Percentiles rank a stretch among this genome's conserved stretches.
These are phyloP conservation scores for Coemansia sp. DNA, from an alignment of 192 early-diverging fungal genomes.

Conservation along the genomic window DNA sequence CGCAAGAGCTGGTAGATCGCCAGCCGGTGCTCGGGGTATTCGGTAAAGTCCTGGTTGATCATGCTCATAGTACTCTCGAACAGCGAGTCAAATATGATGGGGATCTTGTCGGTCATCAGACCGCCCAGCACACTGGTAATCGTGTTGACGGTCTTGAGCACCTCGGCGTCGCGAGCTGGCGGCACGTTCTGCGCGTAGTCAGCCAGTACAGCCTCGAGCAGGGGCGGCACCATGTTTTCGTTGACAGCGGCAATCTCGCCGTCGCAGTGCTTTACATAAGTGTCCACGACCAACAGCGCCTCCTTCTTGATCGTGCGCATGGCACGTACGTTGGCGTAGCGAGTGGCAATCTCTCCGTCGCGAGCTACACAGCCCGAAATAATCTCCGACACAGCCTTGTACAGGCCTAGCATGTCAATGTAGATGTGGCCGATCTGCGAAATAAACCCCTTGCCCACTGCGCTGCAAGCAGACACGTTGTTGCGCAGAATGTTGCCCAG, in stretches of 20 bases:
- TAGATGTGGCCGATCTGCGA: constrained; percentile 88
- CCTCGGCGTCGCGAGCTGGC: constrained; percentile 91
- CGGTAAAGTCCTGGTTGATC: constrained; percentile 99
- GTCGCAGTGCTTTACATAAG: constrained; percentile 78
- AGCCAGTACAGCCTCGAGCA: constrained; percentile 83
- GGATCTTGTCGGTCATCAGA: constrained; percentile 80
- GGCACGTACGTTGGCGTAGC: constrained; percentile 84
- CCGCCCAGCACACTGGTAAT: constrained; percentile 76
- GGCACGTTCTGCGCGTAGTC: constrained; percentile 89
- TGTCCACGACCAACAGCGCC: constrained; percentile 87
- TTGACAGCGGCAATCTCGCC: constrained; percentile 81
- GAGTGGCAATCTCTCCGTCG: constrained; percentile 84
- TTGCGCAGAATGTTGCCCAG: constrained; percentile 93
- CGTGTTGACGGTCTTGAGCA: constrained; percentile 87
- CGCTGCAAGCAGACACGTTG: constrained; percentile 87
- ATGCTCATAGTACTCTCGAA: constrained; percentile 98
- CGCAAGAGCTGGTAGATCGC: constrained; percentile 92
- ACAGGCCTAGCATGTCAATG: constrained; percentile 86
- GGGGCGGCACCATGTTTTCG: constrained; percentile 83
- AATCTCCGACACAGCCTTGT: constrained; percentile 80
- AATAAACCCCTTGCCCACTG: constrained; percentile 85
- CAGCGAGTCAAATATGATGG: constrained; percentile 83
- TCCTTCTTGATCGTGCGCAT: constrained; percentile 97
- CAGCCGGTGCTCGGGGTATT: constrained; percentile 95
- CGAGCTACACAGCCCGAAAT: constrained; percentile 76